Percentiles rank a stretch among this genome's conserved stretches.
Conservation (phyloP, 441 rosid species). For the Dalechampia spathulata region DNA sequence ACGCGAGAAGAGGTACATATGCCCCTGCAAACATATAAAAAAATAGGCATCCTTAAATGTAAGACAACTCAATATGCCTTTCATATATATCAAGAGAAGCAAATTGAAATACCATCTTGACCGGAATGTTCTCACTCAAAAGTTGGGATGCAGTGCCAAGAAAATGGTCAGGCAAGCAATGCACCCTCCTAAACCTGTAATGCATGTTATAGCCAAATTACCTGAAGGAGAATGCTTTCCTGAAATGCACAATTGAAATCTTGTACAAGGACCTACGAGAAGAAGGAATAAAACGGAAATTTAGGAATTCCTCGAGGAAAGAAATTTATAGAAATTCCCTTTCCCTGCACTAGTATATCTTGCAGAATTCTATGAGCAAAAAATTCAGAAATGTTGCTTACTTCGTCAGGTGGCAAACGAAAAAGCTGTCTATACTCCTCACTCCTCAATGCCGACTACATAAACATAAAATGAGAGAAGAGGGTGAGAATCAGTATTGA, state of each 20-base stretch:
- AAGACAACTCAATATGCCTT: background rate
- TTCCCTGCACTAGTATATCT: no score
- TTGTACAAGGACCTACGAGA: slow-evolving; percentile 60
- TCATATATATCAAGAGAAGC: background rate
- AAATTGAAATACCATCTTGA: background rate
- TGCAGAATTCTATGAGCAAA: background rate
- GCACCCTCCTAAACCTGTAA: background rate
- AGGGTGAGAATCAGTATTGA: background rate
- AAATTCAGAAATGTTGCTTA: slow-evolving; percentile 23
- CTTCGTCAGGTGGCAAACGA: slow-evolving; percentile 86
- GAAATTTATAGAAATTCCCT: background rate
- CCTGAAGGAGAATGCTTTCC: slow-evolving; percentile 94
- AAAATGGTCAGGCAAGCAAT: background rate
- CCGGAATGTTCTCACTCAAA: background rate
- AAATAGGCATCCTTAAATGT: background rate
- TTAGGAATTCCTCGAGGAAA: background rate
- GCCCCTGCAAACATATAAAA: slow-evolving; percentile 61
- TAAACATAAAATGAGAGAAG: background rate
- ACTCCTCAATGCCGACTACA: slow-evolving; percentile 53
- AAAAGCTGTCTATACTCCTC: slow-evolving; percentile 94
- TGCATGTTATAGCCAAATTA: slow-evolving; percentile 18
- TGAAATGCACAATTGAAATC: slow-evolving; percentile 98
- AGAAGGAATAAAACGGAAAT: background rate
- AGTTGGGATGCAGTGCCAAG: background rate
- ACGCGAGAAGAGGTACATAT: slow-evolving; percentile 81